Evolutionary conservation across 1,139 yeast genomes (phyloP), one percentile per base, ranked within the genome.

Genomic region (Ashbya aceris): DNA sequence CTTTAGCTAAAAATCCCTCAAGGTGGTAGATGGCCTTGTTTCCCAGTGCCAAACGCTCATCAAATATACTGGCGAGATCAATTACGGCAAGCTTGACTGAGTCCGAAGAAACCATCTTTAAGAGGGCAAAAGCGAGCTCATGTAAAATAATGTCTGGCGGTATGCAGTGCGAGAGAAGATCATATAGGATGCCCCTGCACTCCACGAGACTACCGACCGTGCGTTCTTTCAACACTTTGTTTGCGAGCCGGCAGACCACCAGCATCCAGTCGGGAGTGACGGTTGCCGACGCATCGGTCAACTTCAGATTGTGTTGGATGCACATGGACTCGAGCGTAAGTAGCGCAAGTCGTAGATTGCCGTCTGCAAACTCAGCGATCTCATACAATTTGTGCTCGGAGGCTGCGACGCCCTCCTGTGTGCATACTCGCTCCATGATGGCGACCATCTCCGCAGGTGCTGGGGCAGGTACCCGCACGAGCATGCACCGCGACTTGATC

Each of bases 1-100:
- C 77, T 57, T 76, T 82, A 1, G 97, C 96, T 12, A 84, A 76
- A 60, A 86, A 91, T 1, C 97, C 98, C 65, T 91, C 99, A 45
- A 91, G 67, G 62, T 91, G 99, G 64, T 86, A 91, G 11, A 91
- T 91, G 36, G 91, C 83, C 61, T 91, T 91, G 49, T 75, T 76
- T 1, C 98, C 98, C 47, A 84, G 68, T 49, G 91, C 76, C 47
- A 91, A 69, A 45, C 99, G 74, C 57, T 91, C 96, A 57, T 91
- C 97, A 61, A 82, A 91, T 4, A 70, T 58, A 2, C 96, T 76
- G 1, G 86, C 89, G 27, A 78, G 66, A 10, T 74, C 74, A n/a
- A 85, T 76, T 39, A 91, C 68, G 11, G 68, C 71, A 8, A 70
- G 61, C 31, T 77, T 72, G 2, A 72, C 65, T 1, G 54, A 53